These are phyloP conservation scores for Ophioceras dolichostomum DNA, from an alignment of 2,329 filamentous ascomycete species.

Conservation along the genomic window DNA sequence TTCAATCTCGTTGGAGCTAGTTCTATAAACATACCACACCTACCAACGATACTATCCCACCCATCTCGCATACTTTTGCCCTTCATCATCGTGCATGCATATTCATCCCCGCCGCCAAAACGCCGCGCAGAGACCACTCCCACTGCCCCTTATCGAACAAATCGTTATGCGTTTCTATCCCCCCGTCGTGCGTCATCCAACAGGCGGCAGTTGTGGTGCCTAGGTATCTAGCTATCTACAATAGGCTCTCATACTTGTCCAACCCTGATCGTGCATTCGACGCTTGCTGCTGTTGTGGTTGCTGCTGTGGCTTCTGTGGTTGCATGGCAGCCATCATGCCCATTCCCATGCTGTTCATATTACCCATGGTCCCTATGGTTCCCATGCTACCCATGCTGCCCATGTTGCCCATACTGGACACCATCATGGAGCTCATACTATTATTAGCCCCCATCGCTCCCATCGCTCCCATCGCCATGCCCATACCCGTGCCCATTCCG, in stretches of 20 bases:
- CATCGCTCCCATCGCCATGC: slow-evolving; percentile 4
- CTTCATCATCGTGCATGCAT: too few relatives aligned
- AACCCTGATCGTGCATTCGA: slow-evolving; percentile 35
- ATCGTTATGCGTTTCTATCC: too few relatives aligned
- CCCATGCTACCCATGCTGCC: slow-evolving; percentile 9
- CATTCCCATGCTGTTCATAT: slow-evolving; percentile 9
- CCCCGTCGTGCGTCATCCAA: too few relatives aligned
- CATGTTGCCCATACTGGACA: slow-evolving; percentile 9
- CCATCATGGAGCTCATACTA: slow-evolving; percentile 12
- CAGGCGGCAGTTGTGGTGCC: too few relatives aligned
- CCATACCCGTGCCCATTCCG: slow-evolving; percentile 10
- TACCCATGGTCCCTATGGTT: too few relatives aligned
- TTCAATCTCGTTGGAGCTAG: too few relatives aligned
- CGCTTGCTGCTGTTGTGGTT: slow-evolving; percentile 17
- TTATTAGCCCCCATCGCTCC: slow-evolving; percentile 9
- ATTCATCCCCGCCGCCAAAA: too few relatives aligned
- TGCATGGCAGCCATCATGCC: slow-evolving; percentile 14
- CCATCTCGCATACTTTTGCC: too few relatives aligned
- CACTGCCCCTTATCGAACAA: too few relatives aligned
- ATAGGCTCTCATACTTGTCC: slow-evolving; percentile 56
- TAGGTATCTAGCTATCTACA: slow-evolving; percentile 35
- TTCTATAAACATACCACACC: too few relatives aligned
- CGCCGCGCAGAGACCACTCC: too few relatives aligned
- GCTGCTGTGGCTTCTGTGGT: slow-evolving; percentile 14
- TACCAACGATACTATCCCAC: too few relatives aligned